Base-by-base conservation (phyloP, 2,329 filamentous ascomycete species). In the Penicillium sp. region DNA sequence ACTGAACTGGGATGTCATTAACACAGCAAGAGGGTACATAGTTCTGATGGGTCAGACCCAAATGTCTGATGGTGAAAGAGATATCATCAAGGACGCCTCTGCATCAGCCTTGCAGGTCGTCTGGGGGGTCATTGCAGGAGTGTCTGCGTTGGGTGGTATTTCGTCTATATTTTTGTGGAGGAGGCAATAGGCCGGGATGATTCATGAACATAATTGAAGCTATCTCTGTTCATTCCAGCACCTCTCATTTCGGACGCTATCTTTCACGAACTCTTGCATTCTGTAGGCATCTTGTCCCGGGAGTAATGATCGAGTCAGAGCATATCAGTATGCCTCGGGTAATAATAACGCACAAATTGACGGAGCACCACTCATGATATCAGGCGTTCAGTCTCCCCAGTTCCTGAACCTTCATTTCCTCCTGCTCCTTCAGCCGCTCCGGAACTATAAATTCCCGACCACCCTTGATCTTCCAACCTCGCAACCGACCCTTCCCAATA, bases 391-490 rank as follows among this genome's bases (percentile, higher is more conserved):
- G 59, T 44, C 78, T 71, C 64, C 74, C 73, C 43, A 75, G 66
- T 61, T 81, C 80, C 57, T 74, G 68, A 16, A 56, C 21, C 14
- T 53, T 50, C 51, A 57, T 45, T 16, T 49, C n/a, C 62, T 70
- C 71, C 58, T 80, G 75, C n/a, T 72, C 65, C 55, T 71, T 75
- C 29, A 83, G 59, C 31, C 80, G 71, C 55, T 79, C 75, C 3
- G 80, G 79, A n/a, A 81, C 70, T 55, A 83, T 71, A 26, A 55
- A 62, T 53, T 78, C 75, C 57, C 82, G 77, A 55, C 73, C 68
- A 1, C 70, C 75, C 10, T 69, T 69, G 51, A 83, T 81, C 64
- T 73, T 78, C 81, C 82, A 84, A 3, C 76, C 79, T 11, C 64
- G 59, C 29, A 84, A 58, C 3, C 76, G 75, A 16, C 79, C 74